Base-by-base conservation (phyloP, 495 filamentous ascomycete species). In the Aspergillus heteromorphus region DNA sequence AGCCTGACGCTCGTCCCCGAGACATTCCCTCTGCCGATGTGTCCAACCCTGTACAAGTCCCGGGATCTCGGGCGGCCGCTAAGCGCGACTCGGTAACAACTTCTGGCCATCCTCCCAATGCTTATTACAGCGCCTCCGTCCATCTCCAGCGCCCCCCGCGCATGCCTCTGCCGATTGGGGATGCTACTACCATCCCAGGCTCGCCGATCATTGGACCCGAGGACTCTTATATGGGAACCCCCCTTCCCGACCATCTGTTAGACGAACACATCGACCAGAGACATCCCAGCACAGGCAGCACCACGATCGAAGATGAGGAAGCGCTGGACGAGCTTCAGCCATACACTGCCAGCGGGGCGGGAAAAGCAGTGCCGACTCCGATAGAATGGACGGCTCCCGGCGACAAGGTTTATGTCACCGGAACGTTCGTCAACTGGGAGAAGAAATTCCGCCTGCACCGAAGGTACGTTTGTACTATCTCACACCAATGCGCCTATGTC, bases 341-440 rank as follows among this genome's bases (percentile, higher is more conserved):
- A 52, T 78, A 74, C 57, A 65, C 83, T 31, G 79, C 85, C 29
- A 85, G 82, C 16, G 73, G 72, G 14, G 64, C 70, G 6, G 72
- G 73, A 20, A 73, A 66, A 49, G 69, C 72, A 7, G 86, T 97
- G 36, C 89, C 91, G 7, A 95, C 89, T 11, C 65, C 79, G 29
- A 81, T 98, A 34, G 85, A 90, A 70, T 98, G 92, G 93, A 79
- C 75, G 48, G 79, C 84, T 21, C 81, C 80, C 31, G 87, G 87
- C 29, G 82, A 95, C 51, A 93, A 89, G 73, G 84, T 97, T 53
- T 97, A 95, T 68, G 89, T 98, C 34, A 97, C 95, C 1, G 93
- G 93, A 56, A 97, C 95, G 17, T 96, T 97, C 64, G 92, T 92
- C 52, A 85, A 88, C 62, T 98, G 93, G 93, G 88, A 90, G 66